Evolutionary conservation across 1,284 basidiomycete genomes (phyloP).

Genomic region (Ceraceosorus bombacis): DNA sequence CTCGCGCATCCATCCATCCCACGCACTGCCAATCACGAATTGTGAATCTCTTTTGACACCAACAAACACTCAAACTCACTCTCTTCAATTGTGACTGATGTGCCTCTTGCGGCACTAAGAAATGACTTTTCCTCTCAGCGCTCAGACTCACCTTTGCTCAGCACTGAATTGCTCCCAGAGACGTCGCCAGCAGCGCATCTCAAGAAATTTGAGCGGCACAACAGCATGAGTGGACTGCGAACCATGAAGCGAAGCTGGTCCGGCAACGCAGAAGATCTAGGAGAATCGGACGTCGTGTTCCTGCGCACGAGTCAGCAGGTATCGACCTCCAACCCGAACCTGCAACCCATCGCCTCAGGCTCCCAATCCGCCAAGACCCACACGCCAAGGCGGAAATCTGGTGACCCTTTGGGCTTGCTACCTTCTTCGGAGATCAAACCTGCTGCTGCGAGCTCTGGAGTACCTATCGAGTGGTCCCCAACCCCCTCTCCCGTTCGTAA

Average conservation of each 20-base stretch:
- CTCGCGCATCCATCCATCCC: too few species aligned
- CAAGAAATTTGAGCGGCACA: too few species aligned
- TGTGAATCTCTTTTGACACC: too few species aligned
- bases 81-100: too few species aligned
- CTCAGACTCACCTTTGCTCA: too few species aligned
- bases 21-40: too few species aligned
- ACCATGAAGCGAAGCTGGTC: slow-evolving; percentile 28
- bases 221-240: slow-evolving; percentile 11
- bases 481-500: not conserved
- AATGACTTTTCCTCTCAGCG: too few species aligned
- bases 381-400: too few species aligned
- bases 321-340: slow-evolving; percentile 18
- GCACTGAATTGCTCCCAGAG: too few species aligned
- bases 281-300: slow-evolving; percentile 10
- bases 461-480: slow-evolving; percentile 1
- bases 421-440: not conserved
- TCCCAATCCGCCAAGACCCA: slow-evolving; percentile 3
- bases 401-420: not conserved
- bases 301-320: slow-evolving; percentile 1
- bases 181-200: too few species aligned
- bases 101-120: too few species aligned
- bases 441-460: not conserved
- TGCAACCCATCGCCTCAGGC: slow-evolving; percentile 10
- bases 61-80: too few species aligned
- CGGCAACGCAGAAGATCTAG: slow-evolving; percentile 28